Percentiles rank a stretch among this genome's conserved stretches.
phyloP scores from a whole-genome alignment of 805 yeast genomes.

The Candida palmyrensis region DNA sequence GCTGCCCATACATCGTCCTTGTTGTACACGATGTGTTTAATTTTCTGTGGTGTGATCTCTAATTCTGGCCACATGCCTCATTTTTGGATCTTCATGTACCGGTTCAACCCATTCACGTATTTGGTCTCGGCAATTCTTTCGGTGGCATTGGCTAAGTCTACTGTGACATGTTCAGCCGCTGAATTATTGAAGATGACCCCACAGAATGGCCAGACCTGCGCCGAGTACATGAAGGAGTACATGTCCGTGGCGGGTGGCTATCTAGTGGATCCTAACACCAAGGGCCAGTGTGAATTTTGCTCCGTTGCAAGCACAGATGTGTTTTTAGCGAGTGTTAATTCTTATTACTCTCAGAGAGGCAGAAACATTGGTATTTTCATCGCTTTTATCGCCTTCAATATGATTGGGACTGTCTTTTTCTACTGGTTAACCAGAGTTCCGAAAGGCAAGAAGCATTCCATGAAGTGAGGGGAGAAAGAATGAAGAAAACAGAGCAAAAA shows the following conservation, averaged over 20 bases:
- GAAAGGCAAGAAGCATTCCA: slow-evolving; percentile 18
- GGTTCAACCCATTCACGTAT: slow-evolving; percentile 31
- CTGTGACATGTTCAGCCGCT: slow-evolving; percentile 17
- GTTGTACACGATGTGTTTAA: slow-evolving; percentile 56
- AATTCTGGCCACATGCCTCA: slow-evolving; percentile 51
- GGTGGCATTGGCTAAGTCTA: slow-evolving; percentile 23
- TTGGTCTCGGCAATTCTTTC: slow-evolving; percentile 24
- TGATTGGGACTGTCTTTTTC: slow-evolving; percentile 20
- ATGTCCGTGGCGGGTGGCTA: slow-evolving; percentile 20
- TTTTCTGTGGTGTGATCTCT: slow-evolving; percentile 76
- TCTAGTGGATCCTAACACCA: slow-evolving; percentile 11
- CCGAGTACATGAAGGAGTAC: slow-evolving; percentile 20
- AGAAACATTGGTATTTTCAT: slow-evolving; percentile 25
- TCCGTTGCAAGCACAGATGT: slow-evolving; percentile 20
- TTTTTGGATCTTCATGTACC: slow-evolving; percentile 48
- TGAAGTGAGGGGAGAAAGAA: too few species aligned
- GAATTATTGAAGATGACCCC: slow-evolving; percentile 22
- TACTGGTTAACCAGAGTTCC: slow-evolving; percentile 42
- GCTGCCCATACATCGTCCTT: slow-evolving; percentile 59
- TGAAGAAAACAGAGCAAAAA: too few species aligned
- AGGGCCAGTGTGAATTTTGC: slow-evolving; percentile 21
- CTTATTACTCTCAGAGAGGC: slow-evolving; percentile 17
- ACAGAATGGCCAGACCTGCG: slow-evolving; percentile 23
- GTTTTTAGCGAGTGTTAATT: slow-evolving; percentile 19
- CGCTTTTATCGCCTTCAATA: slow-evolving; percentile 21